Evolutionary conservation across 768 basidiomycete species (phyloP).

Genomic region (Coprinellus micaceus): DNA sequence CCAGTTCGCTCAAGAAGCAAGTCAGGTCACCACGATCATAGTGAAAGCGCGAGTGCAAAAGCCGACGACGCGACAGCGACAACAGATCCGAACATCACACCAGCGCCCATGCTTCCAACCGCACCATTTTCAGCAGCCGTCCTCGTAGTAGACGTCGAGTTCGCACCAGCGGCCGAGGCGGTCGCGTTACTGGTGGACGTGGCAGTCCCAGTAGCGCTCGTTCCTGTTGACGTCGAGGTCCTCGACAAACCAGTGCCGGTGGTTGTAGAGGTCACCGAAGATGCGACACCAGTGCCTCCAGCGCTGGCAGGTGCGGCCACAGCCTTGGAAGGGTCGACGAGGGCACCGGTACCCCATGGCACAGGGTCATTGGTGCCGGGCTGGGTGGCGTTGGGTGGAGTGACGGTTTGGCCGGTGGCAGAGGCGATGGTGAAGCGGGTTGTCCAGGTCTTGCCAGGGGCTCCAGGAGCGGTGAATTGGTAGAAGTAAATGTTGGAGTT

Average conservation of each 20-base stretch:
- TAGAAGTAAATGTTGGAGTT: slow-evolving; percentile 77
- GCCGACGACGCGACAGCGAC: not conserved
- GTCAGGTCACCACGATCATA: too few relatives aligned
- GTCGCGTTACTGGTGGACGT: not conserved
- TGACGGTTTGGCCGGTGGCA: slow-evolving; percentile 37
- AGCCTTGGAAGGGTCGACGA: slow-evolving; percentile 43
- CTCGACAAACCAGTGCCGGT: not conserved
- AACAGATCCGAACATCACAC: not conserved
- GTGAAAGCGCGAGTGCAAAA: not conserved
- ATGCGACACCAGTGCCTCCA: not conserved
- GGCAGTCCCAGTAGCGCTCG: too few relatives aligned
- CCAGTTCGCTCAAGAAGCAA: too few relatives aligned
- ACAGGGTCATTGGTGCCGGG: slow-evolving; percentile 49
- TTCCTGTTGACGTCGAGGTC: too few relatives aligned
- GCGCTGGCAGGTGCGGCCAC: slow-evolving; percentile 32
- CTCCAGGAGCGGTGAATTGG: slow-evolving; percentile 54
- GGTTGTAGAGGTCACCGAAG: not conserved
- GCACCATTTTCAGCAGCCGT: not conserved
- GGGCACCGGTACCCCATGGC: slow-evolving; percentile 64
- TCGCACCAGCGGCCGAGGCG: not conserved
- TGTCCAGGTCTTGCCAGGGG: slow-evolving; percentile 56
- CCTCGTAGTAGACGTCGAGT: not conserved
- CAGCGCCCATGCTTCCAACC: not conserved
- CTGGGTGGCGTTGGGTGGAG: slow-evolving; percentile 52
- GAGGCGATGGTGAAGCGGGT: slow-evolving; percentile 73